These are phyloP conservation scores for Hippophae gyantsensis DNA, from an alignment of 306 rosid species.

Conservation along the genomic window DNA sequence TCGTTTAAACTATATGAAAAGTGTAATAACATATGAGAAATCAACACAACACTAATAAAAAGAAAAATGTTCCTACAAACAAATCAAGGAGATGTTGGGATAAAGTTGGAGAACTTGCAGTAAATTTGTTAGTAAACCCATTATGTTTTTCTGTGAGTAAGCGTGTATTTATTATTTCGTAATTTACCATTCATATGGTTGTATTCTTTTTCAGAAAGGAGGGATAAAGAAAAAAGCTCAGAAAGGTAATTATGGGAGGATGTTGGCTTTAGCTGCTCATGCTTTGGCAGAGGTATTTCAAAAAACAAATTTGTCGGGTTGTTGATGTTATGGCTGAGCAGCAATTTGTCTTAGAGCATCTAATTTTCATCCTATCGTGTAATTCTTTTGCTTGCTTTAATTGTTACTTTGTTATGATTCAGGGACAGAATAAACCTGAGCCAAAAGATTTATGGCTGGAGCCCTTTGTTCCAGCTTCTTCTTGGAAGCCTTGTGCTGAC, in stretches of 20 bases:
- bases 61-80: background rate
- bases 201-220: conserved; percentile 43
- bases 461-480: conserved; percentile 74
- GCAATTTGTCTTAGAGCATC: background rate
- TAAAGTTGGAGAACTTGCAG: background rate
- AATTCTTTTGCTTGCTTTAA: conserved; percentile 17
- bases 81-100: background rate
- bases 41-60: background rate
- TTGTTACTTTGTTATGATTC: conserved; percentile 28
- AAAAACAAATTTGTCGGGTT: conserved; percentile 10
- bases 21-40: background rate
- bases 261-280: conserved; percentile 88
- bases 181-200: background rate
- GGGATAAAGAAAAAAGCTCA: conserved; percentile 39
- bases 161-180: background rate
- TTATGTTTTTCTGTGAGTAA: background rate
- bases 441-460: conserved; percentile 97
- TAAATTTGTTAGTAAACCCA: background rate
- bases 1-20: background rate
- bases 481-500: conserved; percentile 88
- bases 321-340: background rate
- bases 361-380: background rate
- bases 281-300: conserved; percentile 84
- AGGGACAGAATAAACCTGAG: conserved; percentile 69
- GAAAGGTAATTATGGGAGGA: conserved; percentile 53